Conservation (phyloP, 176 grass and related monocot species). For the Aegilops bicornis region DNA sequence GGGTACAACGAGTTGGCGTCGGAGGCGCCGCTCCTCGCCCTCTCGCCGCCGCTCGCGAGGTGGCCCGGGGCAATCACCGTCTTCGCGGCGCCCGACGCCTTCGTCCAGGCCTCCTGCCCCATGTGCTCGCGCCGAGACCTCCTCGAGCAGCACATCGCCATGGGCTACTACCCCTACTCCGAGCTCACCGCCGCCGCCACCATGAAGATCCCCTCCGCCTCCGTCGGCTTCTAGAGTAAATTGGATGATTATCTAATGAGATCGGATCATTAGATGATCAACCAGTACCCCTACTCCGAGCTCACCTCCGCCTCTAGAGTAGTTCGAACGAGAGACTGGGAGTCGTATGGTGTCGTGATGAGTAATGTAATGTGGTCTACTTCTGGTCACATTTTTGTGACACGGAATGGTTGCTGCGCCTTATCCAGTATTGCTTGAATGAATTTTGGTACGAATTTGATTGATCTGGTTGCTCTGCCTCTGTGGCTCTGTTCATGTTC, state of each 20-base stretch:
- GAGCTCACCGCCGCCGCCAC: constrained; percentile 40
- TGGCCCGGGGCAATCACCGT: too few relatives aligned
- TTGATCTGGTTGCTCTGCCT: background rate
- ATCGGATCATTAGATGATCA: too few relatives aligned
- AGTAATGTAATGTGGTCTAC: too few relatives aligned
- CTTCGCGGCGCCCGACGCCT: too few relatives aligned
- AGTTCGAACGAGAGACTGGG: too few relatives aligned
- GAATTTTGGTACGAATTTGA: background rate
- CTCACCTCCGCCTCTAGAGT: too few relatives aligned
- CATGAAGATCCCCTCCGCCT: constrained; percentile 53
- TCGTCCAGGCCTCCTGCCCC: constrained; percentile 25
- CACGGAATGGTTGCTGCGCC: too few relatives aligned
- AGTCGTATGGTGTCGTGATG: background rate
- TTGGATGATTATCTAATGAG: too few relatives aligned
- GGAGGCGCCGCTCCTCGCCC: constrained; percentile 36
- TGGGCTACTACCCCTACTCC: constrained; percentile 58
- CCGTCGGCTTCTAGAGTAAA: constrained; percentile 24
- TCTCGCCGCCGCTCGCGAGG: constrained; percentile 2
- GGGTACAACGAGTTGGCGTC: constrained; percentile 67
- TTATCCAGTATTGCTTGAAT: background rate
- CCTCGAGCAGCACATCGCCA: constrained; percentile 55
- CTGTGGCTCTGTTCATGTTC: background rate
- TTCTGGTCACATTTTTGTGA: background rate
- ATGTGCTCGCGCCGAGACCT: constrained; percentile 50
- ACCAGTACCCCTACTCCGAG: too few relatives aligned